phyloP scores from a whole-genome alignment of 148 eudicot genomes.

The Tetragonia tetragonoides region DNA sequence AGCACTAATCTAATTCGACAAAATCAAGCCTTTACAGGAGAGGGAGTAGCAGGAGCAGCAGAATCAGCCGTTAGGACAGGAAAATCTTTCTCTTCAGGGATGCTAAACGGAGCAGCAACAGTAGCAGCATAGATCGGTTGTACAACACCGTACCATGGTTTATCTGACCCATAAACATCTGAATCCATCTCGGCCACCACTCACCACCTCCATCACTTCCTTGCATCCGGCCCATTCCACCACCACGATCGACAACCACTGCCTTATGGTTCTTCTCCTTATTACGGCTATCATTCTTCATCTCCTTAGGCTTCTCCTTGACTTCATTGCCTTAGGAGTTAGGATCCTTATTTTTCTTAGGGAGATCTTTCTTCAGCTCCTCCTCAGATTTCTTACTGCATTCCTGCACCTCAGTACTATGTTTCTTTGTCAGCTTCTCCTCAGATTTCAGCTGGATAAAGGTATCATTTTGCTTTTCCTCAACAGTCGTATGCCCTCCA shows the following conservation, averaged over 20 bases:
- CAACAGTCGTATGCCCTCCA: conserved; percentile 43
- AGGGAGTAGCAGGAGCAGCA: background rate
- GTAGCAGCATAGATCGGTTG: background rate
- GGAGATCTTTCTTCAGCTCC: no score
- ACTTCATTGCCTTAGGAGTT: background rate
- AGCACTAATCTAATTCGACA: no score
- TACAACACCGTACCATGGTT: no score
- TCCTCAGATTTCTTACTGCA: background rate
- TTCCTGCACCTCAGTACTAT: background rate
- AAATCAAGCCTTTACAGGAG: no score
- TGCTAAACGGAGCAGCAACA: no score
- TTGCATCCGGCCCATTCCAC: background rate
- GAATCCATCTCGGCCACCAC: background rate
- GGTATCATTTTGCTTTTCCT: conserved; percentile 29
- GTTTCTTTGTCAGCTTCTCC: conserved; percentile 11
- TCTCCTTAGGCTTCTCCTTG: background rate
- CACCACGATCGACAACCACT: background rate
- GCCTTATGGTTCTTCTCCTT: conserved; percentile 27
- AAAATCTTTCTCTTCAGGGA: conserved; percentile 4
- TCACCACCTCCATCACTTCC: background rate
- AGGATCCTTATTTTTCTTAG: no score
- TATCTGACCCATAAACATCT: background rate
- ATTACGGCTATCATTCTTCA: conserved; percentile 26
- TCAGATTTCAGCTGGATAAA: conserved; percentile 22
- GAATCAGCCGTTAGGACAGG: conserved; percentile 2